These are phyloP conservation scores for Rubus idaeus DNA, from an alignment of 306 rosid genomes.

Conservation along the genomic window DNA sequence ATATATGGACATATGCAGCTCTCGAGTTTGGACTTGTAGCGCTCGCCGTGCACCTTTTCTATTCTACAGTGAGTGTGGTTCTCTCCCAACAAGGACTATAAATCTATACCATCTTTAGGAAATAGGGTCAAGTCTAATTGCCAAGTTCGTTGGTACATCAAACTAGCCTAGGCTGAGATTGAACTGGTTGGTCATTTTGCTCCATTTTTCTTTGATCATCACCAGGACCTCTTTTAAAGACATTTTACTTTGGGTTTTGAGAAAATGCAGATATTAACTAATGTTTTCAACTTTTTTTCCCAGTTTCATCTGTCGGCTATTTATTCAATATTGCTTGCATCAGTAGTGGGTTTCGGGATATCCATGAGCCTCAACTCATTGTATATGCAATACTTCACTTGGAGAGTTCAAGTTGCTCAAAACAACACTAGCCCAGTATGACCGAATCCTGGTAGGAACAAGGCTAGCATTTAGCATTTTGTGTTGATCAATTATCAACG, in stretches of 20 bases:
- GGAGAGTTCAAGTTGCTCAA: slow-evolving; percentile 66
- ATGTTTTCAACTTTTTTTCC: slow-evolving; percentile 31
- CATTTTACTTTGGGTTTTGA: background rate
- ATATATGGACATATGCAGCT: slow-evolving; percentile 96
- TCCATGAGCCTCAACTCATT: slow-evolving; percentile 70
- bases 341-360: slow-evolving; percentile 75
- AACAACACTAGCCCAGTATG: slow-evolving; percentile 49
- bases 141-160: slow-evolving; percentile 2
- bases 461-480: background rate
- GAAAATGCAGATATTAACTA: slow-evolving; percentile 1
- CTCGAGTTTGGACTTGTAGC: slow-evolving; percentile 96
- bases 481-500: background rate
- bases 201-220: background rate
- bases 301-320: slow-evolving; percentile 73
- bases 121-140: background rate
- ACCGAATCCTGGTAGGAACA: slow-evolving; percentile 12
- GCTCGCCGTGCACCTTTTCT: slow-evolving; percentile 66
- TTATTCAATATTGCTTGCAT: slow-evolving; percentile 68
- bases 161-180: background rate
- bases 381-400: slow-evolving; percentile 54
- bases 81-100: background rate
- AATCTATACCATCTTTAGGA: background rate
- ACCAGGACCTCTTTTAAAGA: background rate
- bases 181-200: no score
- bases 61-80: slow-evolving; percentile 57